Evolutionary conservation across 1,284 basidiomycete species (phyloP).

Genomic region (Malassezia pachydermatis): DNA sequence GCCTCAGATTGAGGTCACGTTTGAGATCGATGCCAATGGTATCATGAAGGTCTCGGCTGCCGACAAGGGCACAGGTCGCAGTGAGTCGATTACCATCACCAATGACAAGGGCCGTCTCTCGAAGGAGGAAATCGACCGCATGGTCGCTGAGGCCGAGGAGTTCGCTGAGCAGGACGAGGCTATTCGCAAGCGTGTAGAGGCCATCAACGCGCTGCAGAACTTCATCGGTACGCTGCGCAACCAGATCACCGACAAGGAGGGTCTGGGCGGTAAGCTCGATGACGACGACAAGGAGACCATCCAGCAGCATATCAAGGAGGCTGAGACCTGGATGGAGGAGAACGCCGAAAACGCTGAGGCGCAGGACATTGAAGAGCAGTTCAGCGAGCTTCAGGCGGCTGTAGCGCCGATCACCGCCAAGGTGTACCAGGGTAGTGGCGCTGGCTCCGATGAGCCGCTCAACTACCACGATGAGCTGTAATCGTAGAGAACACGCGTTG

Average conservation of each 20-base stretch:
- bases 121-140: conserved; percentile 45
- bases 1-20: conserved; percentile 48
- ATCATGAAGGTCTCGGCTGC: conserved; percentile 47
- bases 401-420: conserved; percentile 47
- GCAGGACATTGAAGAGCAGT: conserved; percentile 47
- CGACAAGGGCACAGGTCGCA: conserved; percentile 47
- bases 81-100: conserved; percentile 45
- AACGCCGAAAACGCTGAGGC: conserved; percentile 42
- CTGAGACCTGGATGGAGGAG: conserved; percentile 47
- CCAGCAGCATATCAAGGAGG: conserved; percentile 45
- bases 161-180: conserved; percentile 47
- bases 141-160: conserved; percentile 47
- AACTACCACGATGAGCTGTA: conserved; percentile 48
- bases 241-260: conserved; percentile 46
- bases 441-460: conserved; percentile 39
- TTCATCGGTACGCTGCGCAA: conserved; percentile 43
- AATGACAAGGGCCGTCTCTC: conserved; percentile 47
- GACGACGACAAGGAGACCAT: conserved; percentile 47
- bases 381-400: conserved; percentile 44
- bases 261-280: conserved; percentile 47
- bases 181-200: conserved; percentile 44
- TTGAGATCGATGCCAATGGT: conserved; percentile 48
- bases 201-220: conserved; percentile 45
- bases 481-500: too few species aligned
- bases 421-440: conserved; percentile 35